phyloP scores from a whole-genome alignment of 352 stramenopile genomes.

The Globisporangium cylindrosporum region DNA sequence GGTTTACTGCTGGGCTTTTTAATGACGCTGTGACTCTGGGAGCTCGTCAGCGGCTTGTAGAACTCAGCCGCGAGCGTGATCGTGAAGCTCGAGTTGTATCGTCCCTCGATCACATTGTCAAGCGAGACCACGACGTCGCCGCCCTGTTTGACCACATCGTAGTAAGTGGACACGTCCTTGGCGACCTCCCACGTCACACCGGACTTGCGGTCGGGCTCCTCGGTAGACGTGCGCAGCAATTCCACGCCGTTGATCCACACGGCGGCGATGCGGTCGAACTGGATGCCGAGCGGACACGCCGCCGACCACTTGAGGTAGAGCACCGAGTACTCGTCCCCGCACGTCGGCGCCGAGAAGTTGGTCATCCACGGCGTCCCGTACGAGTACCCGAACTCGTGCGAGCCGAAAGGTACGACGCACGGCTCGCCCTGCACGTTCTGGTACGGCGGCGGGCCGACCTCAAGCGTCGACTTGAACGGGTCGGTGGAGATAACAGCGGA shows the following conservation, averaged over 20 bases:
- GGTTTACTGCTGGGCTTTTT: conserved; percentile 18
- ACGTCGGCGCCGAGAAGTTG: conserved; percentile 38
- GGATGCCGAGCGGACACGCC: conserved; percentile 38
- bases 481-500: conserved; percentile 7
- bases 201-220: conserved; percentile 47
- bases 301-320: conserved; percentile 58
- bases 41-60: conserved; percentile 30
- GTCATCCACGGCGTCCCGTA: conserved; percentile 53
- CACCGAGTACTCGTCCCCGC: conserved; percentile 41
- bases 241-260: conserved; percentile 74
- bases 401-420: conserved; percentile 44
- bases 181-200: conserved; percentile 55
- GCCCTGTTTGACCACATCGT: conserved; percentile 37
- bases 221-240: conserved; percentile 69
- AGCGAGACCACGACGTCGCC: conserved; percentile 56
- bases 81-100: conserved; percentile 67
- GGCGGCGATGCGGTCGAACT: conserved; percentile 72
- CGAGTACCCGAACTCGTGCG: conserved; percentile 54
- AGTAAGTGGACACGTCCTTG: conserved; percentile 70
- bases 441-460: conserved; percentile 39
- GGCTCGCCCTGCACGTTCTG: conserved; percentile 35
- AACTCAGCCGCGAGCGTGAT: conserved; percentile 58
- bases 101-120: conserved; percentile 60
- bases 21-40: conserved; percentile 18
- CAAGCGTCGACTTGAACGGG: conserved; percentile 31